Base-by-base conservation (phyloP, 306 rosid species). In the Adenanthera pavonina region DNA sequence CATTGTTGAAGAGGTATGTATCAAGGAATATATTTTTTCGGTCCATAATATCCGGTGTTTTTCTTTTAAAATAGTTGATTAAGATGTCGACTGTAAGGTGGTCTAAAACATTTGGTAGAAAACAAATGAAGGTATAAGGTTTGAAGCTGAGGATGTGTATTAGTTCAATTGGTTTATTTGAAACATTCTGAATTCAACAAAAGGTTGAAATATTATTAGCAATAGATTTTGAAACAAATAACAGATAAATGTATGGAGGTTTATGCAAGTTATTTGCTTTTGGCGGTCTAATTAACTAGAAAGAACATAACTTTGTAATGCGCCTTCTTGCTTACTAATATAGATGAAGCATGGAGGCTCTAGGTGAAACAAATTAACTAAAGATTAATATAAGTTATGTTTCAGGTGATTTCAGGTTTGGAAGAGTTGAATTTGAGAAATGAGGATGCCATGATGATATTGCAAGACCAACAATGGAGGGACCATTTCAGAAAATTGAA, bases 331-430 rank as follows among this genome's bases (percentile, higher is more conserved):
- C 9, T 13, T 13, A 2, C 12, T 0, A 2, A 8, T 2, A 9
- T 10, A 25, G 1, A 48, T 48, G 15, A 48, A 2, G 15, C 15
- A 38, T 38, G 41, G 41, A 38, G 41, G 41, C 41, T 38, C 41
- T 38, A 38, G 41, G 30, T 25, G 30, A 25, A 25, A 25, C 30
- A 25, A 25, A 25, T 25, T 25, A 25, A 25, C 30, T 25, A 25
- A 25, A 25, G 30, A 25, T 25, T 25, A 25, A 25, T 25, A 1
- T 1, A 36, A 14, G 20, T 15, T 35, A 35, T 64, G 73, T 17
- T 68, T 40, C 13, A 72, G 77, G 46, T 52, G 41, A 43, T 61
- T 8, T 57, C 71, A 3, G 33, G 25, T 5, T 76, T 76, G 70
- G 80, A 57, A 51, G 1, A 3, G 4, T 33, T 65, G 59, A 5